Base-by-base conservation (phyloP, 208 protist species). In the Leishmania amazonensis region DNA sequence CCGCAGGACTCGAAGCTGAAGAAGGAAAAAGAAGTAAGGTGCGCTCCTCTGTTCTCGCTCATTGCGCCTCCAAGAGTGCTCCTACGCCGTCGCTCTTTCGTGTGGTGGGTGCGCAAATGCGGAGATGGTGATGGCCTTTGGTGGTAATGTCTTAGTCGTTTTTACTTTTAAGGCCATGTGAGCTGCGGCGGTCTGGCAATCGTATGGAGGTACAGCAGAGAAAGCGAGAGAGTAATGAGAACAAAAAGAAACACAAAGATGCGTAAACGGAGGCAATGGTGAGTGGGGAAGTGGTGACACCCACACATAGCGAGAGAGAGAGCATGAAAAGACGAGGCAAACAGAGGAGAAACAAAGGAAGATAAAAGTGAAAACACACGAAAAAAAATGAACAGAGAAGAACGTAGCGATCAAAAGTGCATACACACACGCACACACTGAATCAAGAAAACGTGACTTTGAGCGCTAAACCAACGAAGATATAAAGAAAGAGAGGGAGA, bases 351-450 rank as follows among this genome's bases (percentile, higher is more conserved):
- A 38, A 38, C 8, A 67, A 67, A 24, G 60, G n/a, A n/a, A n/a
- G 57, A 67, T 9, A 42, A 11, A 38, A 40, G 31, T 67, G 31
- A 67, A 15, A 21, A 1, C 5, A 67, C 24, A 67, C 1, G 3
- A 35, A 71, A 70, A n/a, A 71, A 71, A 71, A 31, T 24, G 21
- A 60, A 24, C 40, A 24, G 47, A 38, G 47, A 35, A 58, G 45
- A 75, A 35, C 21, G 35, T 6, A 40, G 28, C 47, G 71, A 38
- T 21, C 28, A 75, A 19, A 76, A 28, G 60, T 51, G 58, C 67
- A 76, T 15, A 53, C 42, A 74, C 54, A 83, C 49, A 78, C 57
- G 21, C 38, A 51, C 42, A 79, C 71, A 80, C 35, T 45, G 53
- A 47, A n/a, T 67, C 24, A 38, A 67, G n/a, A 13, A 11, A 67